Evolutionary conservation across 2,329 filamentous ascomycete genomes (phyloP), one percentile per base, ranked within the genome.

Genomic region (Fusarium brevicatenulatum): DNA sequence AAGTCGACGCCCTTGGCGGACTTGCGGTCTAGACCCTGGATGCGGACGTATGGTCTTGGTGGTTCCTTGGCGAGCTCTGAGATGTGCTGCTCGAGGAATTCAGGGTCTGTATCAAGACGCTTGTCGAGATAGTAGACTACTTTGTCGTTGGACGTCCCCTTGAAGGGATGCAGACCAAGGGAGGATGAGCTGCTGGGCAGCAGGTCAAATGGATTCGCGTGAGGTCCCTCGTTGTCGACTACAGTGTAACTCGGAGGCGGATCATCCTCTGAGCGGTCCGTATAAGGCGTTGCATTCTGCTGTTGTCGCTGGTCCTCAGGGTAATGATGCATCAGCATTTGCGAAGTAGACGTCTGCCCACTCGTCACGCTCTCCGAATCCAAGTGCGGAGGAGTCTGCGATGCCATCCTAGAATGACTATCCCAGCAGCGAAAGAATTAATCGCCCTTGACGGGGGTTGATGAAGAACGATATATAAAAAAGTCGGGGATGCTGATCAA

Each of bases 11-110:
- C 36, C 36, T 37, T 85, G 11, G 90, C 80, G 63, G 82, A 81
- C 58, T 84, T 82, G 18, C 75, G 81, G 78, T 91, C 90, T 8
- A 85, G 85, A 58, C 90, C 90, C 37, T 83, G 81, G 46, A 91
- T 79, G 53, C 83, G 83, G 13, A 91, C 83, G 57, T 82, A 85
- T 0, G 86, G 85, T n/a, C 87, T 84, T 1, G 89, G 89, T 9
- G 89, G 89, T 15, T 82, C 77, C 34, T 75, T 75, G 32, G 87
- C 83, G 50, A 87, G 85, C 11, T 79, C 73, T 2, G 74, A 74
- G 68, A 90, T 80, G 70, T 87, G 84, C 18, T 77, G 65, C 64
- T 86, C 81, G 25, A 91, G 82, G 30, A 82, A 80, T 7, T 76
- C 71, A 7, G 82, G 80, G 47, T 88, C 84, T 12, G 78, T 76